Conservation (phyloP, 768 basidiomycete genomes). For the Suillus americanus region DNA sequence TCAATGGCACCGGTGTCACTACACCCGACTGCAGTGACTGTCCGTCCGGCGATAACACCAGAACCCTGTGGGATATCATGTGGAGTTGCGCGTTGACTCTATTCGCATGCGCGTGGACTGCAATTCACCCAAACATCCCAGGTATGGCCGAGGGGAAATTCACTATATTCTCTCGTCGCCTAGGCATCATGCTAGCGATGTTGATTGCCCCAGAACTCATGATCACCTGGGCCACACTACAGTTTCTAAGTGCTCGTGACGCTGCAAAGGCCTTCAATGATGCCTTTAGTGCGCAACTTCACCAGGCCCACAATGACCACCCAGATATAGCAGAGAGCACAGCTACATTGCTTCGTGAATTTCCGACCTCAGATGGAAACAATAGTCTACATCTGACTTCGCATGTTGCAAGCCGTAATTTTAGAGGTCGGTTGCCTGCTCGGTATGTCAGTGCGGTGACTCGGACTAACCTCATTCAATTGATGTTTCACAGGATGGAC, state of each 20-base stretch:
- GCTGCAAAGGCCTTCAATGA: background rate
- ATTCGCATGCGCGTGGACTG: conserved; percentile 31
- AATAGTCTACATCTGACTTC: background rate
- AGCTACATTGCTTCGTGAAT: background rate
- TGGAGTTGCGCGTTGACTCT: conserved; percentile 29
- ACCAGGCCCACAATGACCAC: background rate
- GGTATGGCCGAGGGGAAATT: conserved; percentile 10
- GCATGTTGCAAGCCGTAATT: too few species aligned
- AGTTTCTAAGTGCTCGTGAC: conserved; percentile 19
- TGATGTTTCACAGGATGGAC: background rate
- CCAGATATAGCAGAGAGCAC: background rate
- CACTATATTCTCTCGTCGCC: conserved; percentile 3
- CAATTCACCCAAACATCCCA: conserved; percentile 32
- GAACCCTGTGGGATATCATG: conserved; percentile 35
- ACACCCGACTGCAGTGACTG: background rate
- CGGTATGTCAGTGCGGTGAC: background rate
- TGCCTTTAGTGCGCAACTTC: background rate
- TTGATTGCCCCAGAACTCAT: conserved; percentile 30
- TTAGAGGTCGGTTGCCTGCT: background rate
- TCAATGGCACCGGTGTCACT: background rate
- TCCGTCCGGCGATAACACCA: background rate
- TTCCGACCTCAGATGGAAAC: background rate
- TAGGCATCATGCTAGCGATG: conserved; percentile 18
- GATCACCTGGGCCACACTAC: conserved; percentile 26
- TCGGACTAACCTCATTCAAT: background rate